phyloP scores from a whole-genome alignment of 805 yeast genomes.

The Kodamaea kaohsiungensis region DNA sequence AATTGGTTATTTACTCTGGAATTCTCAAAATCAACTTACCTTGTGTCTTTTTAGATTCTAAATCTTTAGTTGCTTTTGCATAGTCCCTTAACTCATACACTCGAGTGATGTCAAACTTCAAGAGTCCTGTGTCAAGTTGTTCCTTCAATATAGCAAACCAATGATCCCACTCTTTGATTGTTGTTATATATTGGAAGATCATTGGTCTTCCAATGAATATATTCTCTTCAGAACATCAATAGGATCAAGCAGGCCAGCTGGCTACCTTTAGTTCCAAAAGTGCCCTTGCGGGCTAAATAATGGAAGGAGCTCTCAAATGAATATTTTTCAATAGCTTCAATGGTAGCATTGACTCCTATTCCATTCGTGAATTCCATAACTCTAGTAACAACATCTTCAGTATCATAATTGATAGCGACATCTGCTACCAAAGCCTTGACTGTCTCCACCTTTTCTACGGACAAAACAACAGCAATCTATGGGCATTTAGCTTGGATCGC shows the following conservation, averaged over 20 bases:
- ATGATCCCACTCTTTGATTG: slow-evolving; percentile 56
- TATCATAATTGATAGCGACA: slow-evolving; percentile 53
- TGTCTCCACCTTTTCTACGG: slow-evolving; percentile 64
- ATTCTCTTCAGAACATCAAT: slow-evolving; percentile 60
- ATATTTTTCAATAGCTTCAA: slow-evolving; percentile 77
- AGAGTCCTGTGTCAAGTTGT: slow-evolving; percentile 44
- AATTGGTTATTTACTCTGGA: slow-evolving; percentile 33
- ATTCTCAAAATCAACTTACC: slow-evolving; percentile 72
- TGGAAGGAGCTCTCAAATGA: slow-evolving; percentile 66
- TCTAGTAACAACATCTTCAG: slow-evolving; percentile 55
- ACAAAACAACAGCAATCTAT: slow-evolving; percentile 84
- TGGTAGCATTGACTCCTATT: slow-evolving; percentile 66
- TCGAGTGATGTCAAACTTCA: slow-evolving; percentile 54
- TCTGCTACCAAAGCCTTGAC: slow-evolving; percentile 81
- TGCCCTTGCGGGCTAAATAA: slow-evolving; percentile 67
- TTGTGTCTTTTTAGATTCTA: slow-evolving; percentile 69
- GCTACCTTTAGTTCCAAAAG: slow-evolving; percentile 77
- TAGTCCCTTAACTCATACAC: slow-evolving; percentile 65
- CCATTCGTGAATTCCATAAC: slow-evolving; percentile 64
- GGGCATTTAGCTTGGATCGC: slow-evolving; percentile 58
- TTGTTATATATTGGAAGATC: slow-evolving; percentile 49
- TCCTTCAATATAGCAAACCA: slow-evolving; percentile 24
- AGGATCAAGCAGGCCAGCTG: slow-evolving; percentile 85
- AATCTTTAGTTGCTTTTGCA: slow-evolving; percentile 54
- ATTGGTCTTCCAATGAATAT: slow-evolving; percentile 64